A percentile compares a stretch with the other conserved stretches of the same genome.
These are phyloP conservation scores for Colletotrichum destructivum DNA, from an alignment of 2,329 filamentous ascomycete species.

Conservation along the genomic window DNA sequence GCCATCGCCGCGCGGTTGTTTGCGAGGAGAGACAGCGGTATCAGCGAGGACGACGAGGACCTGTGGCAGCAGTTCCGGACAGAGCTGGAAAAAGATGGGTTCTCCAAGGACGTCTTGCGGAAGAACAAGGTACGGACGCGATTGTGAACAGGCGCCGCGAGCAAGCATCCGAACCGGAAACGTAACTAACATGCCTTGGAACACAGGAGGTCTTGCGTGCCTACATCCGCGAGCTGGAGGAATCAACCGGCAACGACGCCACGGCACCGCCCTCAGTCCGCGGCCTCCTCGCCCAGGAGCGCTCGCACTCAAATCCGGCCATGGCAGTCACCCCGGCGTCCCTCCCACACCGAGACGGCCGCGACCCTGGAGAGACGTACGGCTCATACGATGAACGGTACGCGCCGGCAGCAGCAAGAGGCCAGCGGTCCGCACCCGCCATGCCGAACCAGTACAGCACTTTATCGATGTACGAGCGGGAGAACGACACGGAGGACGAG, in stretches of 20 bases:
- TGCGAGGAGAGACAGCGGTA: conserved; percentile 54
- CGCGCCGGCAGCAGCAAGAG: conserved; percentile 55
- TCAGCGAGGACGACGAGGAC: conserved; percentile 63
- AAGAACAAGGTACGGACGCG: conserved; percentile 68
- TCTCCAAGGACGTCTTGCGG: conserved; percentile 67
- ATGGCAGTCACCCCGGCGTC: conserved; percentile 33
- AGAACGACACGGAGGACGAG: conserved; percentile 56
- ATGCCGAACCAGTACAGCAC: conserved; percentile 40
- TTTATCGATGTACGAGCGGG: conserved; percentile 52
- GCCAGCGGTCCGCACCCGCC: conserved; percentile 44
- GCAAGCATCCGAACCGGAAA: not conserved
- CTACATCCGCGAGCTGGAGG: conserved; percentile 73
- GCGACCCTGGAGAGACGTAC: conserved; percentile 55
- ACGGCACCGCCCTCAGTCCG: conserved; percentile 65
- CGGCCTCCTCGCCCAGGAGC: conserved; percentile 66
- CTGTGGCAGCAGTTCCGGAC: conserved; percentile 72
- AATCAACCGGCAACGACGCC: conserved; percentile 60
- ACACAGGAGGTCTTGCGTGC: conserved; percentile 70
- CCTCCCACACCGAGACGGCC: conserved; percentile 38
- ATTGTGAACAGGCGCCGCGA: not conserved
- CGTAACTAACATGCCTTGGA: conserved; percentile 40
- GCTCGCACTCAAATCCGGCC: conserved; percentile 31
- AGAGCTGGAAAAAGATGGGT: conserved; percentile 72
- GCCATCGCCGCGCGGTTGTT: conserved; percentile 68
- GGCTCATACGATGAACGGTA: conserved; percentile 57